Percentiles rank a stretch among this genome's conserved stretches.
phyloP scores from a whole-genome alignment of 768 basidiomycete genomes.

The Rhizopogon vinicolor region DNA sequence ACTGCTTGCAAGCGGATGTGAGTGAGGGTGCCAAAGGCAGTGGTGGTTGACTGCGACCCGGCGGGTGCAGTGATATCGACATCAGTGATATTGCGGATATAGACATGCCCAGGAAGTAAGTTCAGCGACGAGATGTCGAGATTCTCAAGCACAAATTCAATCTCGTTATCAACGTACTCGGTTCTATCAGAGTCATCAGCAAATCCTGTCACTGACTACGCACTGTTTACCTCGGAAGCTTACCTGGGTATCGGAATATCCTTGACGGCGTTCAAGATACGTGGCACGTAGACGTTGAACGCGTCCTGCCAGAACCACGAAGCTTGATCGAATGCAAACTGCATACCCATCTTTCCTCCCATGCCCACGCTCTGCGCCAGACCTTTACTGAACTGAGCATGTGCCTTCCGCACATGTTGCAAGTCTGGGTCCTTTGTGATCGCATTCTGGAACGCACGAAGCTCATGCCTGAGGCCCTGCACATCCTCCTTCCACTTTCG shows the following conservation, averaged over 20 bases:
- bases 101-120: slow-evolving; percentile 65
- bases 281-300: slow-evolving; percentile 75
- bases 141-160: slow-evolving; percentile 74
- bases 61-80: slow-evolving; percentile 46
- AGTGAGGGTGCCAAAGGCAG: slow-evolving; percentile 58
- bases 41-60: slow-evolving; percentile 32
- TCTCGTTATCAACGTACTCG: slow-evolving; percentile 63
- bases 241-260: slow-evolving; percentile 70
- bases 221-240: slow-evolving; percentile 2
- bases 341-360: slow-evolving; percentile 37
- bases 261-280: slow-evolving; percentile 44
- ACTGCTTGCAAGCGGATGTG: slow-evolving; percentile 63
- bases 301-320: slow-evolving; percentile 82
- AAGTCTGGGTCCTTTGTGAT: slow-evolving; percentile 49
- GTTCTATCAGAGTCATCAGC: slow-evolving; percentile 37
- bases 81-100: slow-evolving; percentile 68
- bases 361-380: slow-evolving; percentile 37
- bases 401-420: slow-evolving; percentile 40
- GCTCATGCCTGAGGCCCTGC: slow-evolving; percentile 39
- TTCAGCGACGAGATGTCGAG: slow-evolving; percentile 64
- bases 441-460: slow-evolving; percentile 39
- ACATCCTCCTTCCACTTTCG: slow-evolving; percentile 51
- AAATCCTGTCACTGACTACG: not conserved
- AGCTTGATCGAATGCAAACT: slow-evolving; percentile 53
- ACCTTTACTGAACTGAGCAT: slow-evolving; percentile 43